Base-by-base conservation (phyloP, 331 rosid genomes). In the Dryas integrifolia region DNA sequence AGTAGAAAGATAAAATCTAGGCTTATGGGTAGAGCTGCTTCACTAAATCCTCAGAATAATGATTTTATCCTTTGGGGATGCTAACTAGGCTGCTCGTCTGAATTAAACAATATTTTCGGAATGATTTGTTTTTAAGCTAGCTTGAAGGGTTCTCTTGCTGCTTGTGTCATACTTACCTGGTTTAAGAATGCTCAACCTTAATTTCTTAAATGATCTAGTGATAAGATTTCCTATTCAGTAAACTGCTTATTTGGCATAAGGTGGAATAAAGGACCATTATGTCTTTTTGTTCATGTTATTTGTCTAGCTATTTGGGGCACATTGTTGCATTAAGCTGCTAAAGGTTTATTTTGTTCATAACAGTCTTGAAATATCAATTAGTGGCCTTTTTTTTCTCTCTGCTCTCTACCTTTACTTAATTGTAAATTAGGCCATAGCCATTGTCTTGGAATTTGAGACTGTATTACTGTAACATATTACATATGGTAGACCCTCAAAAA, bases 401-500 rank as follows among this genome's bases (percentile, higher is more conserved):
- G 21, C 49, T 62, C 18, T 62, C 30, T 7, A 62, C 30, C 10
- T 61, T 61, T 61, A 61, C 48, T 61, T 61, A 44, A 15, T 39
- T 61, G 24, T 61, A 40, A 58, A 39, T 61, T 40, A 39, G 67
- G 48, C 15, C 67, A 61, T 39, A 14, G 10, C 40, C 14, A 0
- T 14, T 72, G 7, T 5, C 10, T 38, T 48, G 52, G 60, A 61
- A 49, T 60, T 39, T 60, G 58, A 61, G 59, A 38, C 48, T 72
- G 24, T 21, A 21, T 21, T 21, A 21, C 24, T 21, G 49, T 4
- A 38, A 6, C 24, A 21, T 50, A 35, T 62, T 15, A n/a, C 26
- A 67, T 49, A 48, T 67, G 72, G 52, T 24, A 50, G 59, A 39
- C 15, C n/a, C 38, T 39, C 41, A 13, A 49, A 67, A 70, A 70